Conservation (phyloP, 2,329 filamentous ascomycete species). For the Penicillium frequentans region DNA sequence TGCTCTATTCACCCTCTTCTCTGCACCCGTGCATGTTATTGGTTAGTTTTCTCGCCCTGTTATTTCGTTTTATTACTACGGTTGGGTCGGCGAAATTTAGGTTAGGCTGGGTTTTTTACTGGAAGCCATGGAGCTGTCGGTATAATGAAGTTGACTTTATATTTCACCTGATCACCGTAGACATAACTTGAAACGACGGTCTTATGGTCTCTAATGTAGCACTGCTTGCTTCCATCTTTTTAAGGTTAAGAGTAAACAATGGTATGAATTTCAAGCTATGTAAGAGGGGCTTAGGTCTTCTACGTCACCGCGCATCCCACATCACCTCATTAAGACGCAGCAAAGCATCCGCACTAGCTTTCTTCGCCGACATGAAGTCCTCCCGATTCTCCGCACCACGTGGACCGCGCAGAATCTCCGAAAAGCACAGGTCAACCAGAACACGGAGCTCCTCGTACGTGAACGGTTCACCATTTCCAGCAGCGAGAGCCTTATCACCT, state of each 20-base stretch:
- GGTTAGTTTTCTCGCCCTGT: constrained; percentile 18
- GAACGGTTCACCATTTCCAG: constrained; percentile 44
- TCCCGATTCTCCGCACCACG: constrained; percentile 44
- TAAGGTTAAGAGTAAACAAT: not conserved
- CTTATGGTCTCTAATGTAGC: not conserved
- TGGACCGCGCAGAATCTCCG: constrained; percentile 44
- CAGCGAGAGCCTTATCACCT: constrained; percentile 33
- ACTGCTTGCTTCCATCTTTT: not conserved
- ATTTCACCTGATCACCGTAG: constrained; percentile 1
- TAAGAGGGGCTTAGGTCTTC: not conserved
- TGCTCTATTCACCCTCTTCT: constrained; percentile 12
- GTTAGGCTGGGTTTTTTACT: constrained; percentile 27
- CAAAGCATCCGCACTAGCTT: constrained; percentile 45
- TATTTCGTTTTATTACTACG: constrained; percentile 28
- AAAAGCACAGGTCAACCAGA: constrained; percentile 48
- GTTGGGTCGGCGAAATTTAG: constrained; percentile 33
- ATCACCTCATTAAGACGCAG: constrained; percentile 48
- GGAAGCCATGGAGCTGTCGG: constrained; percentile 23
- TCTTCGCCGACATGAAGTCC: constrained; percentile 48
- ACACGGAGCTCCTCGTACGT: constrained; percentile 48
- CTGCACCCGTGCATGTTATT: constrained; percentile 2
- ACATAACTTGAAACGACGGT: not conserved
- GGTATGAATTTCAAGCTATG: not conserved
- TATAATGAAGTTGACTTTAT: constrained; percentile 24
- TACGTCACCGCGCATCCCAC: constrained; percentile 44